phyloP scores from a whole-genome alignment of 139 green algal genomes.

The Mychonastes homosphaera region DNA sequence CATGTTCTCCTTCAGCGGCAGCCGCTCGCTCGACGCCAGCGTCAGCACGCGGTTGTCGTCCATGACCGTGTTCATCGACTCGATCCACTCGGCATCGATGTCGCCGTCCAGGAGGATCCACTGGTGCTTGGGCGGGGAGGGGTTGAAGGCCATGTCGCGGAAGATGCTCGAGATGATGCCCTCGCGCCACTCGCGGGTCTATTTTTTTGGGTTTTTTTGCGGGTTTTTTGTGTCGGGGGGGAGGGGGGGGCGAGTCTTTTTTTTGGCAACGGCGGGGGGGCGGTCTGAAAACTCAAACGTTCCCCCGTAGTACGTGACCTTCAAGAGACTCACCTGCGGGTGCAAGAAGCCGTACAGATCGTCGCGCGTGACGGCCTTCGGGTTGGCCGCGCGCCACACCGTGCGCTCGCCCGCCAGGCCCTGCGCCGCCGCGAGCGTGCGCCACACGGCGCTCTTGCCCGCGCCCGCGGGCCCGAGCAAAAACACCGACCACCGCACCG shows the following conservation, averaged over 20 bases:
- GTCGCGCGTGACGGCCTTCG: slow-evolving; percentile 82
- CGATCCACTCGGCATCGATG: slow-evolving; percentile 87
- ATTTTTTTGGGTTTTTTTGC: no score
- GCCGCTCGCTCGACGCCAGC: slow-evolving; percentile 85
- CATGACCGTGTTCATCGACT: slow-evolving; percentile 90
- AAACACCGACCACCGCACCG: slow-evolving; percentile 87
- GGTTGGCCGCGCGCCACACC: slow-evolving; percentile 52
- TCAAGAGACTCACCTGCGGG: slow-evolving; percentile 21
- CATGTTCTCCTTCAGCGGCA: slow-evolving; percentile 78
- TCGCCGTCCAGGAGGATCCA: slow-evolving; percentile 95
- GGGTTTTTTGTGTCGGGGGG: slow-evolving; percentile 16
- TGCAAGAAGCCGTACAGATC: slow-evolving; percentile 90
- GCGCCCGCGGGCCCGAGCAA: slow-evolving; percentile 78
- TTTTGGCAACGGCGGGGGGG: no score
- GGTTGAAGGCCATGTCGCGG: slow-evolving; percentile 77
- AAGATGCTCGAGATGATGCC: slow-evolving; percentile 80
- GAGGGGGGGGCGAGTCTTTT: slow-evolving; percentile 15
- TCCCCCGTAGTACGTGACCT: no score
- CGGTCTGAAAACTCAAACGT: no score
- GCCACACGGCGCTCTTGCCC: slow-evolving; percentile 87
- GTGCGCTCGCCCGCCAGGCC: slow-evolving; percentile 58
- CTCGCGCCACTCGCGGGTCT: slow-evolving; percentile 88
- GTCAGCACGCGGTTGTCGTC: slow-evolving; percentile 73
- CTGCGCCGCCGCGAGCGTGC: slow-evolving; percentile 75
- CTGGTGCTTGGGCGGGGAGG: slow-evolving; percentile 75